Percentiles rank a stretch among this genome's conserved stretches.
phyloP scores from a whole-genome alignment of 1,139 yeast genomes.

The Tardiomyces blankii region DNA sequence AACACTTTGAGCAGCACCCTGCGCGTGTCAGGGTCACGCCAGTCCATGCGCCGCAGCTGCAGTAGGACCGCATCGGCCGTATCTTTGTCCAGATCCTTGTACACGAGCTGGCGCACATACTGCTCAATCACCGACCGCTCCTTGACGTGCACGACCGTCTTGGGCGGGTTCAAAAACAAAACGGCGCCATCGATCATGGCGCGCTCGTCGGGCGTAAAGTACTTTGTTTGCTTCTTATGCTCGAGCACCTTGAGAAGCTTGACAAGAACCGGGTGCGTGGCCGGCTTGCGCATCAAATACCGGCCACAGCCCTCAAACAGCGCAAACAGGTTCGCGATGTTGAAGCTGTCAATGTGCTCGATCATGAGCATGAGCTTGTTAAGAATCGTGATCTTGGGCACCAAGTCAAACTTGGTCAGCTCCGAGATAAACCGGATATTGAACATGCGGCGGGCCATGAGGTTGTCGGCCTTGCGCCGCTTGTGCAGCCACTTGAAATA shows the following conservation, averaged over 20 bases:
- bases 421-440: conserved; percentile 48
- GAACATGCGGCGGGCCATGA: conserved; percentile 29
- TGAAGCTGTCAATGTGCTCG: conserved; percentile 11
- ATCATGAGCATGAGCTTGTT: conserved; percentile 55
- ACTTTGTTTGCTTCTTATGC: conserved; percentile 38
- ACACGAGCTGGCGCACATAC: conserved; percentile 24
- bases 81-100: conserved; percentile 36
- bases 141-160: conserved; percentile 18
- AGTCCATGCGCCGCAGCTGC: conserved; percentile 37
- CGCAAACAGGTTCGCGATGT: conserved; percentile 26
- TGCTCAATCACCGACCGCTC: conserved; percentile 21
- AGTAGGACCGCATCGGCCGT: conserved; percentile 29
- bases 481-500: conserved; percentile 16
- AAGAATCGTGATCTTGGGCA: conserved; percentile 63
- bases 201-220: conserved; percentile 44
- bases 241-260: conserved; percentile 52
- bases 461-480: conserved; percentile 11
- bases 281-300: conserved; percentile 50
- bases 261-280: conserved; percentile 47
- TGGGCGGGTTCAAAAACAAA: conserved; percentile 44
- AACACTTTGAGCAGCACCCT: conserved; percentile 41
- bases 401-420: conserved; percentile 60
- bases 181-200: conserved; percentile 52
- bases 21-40: conserved; percentile 34
- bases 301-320: conserved; percentile 69